Evolutionary conservation across 805 yeast genomes (phyloP), one percentile per base, ranked within the genome.

Genomic region (Nakazawaea anatomiae): DNA sequence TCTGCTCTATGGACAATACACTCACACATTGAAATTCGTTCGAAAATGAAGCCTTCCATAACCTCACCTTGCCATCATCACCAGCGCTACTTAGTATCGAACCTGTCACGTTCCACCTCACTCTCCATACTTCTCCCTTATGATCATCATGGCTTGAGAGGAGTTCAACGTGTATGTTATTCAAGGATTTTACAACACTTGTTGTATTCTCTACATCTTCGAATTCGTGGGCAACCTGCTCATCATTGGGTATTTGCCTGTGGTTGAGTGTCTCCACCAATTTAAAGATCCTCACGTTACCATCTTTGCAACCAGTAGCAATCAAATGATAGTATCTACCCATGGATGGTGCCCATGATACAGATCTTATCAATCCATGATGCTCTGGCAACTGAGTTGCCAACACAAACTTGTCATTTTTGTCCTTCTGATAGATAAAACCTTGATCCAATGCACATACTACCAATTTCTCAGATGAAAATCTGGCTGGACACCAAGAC

Each of bases 301-400:
- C 99, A 65, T 94, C 99, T 64, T 90, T 90, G 64, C 96, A 90
- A 5, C 95, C 98, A 0, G 98, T 92, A 0, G 99, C 98, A 42
- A 94, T 74, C 45, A 91, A 71, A 59, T 92, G 96, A 64, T 81
- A 88, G 55, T 85, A 82, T 57, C 96, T 74, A 2, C 98, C 98
- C 85, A 91, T 88, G 0, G 95, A 82, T 3, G 98, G 97, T 0
- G 98, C 98, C 99, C 99, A 92, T 32, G 91, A 77, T 5, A 91
- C 89, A 14, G 90, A 86, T 60, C 98, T 74, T 35, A 92, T 89
- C 40, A 92, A 74, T 2, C 96, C 96, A 49, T 79, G 76, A 63
- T 91, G 97, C 39, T 89, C 97, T 2, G 90, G 87, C 28, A 92
- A 71, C 54, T 79, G 80, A 35, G 86, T 81, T 0, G 82, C 82